Percentiles rank a stretch among this genome's conserved stretches.
phyloP scores from a whole-genome alignment of 345 rosid genomes.

The Aquilaria malaccensis region DNA sequence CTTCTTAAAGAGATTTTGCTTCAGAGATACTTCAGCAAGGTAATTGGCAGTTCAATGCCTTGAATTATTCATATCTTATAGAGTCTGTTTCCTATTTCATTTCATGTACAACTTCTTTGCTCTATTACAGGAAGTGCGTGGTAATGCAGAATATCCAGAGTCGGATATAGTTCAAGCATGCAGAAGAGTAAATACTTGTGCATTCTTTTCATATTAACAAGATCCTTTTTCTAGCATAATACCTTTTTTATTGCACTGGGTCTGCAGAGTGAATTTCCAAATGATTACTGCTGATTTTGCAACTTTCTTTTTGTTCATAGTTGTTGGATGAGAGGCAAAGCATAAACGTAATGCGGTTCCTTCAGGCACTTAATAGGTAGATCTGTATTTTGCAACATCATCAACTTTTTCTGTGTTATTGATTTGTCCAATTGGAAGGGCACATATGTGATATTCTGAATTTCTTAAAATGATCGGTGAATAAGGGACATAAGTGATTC shows the following conservation, averaged over 20 bases:
- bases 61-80: conserved; percentile 1
- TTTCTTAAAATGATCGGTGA: neutral
- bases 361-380: conserved; percentile 61
- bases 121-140: conserved; percentile 77
- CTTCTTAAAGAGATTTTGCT: conserved; percentile 71
- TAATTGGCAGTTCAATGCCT: conserved; percentile 12
- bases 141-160: conserved; percentile 69
- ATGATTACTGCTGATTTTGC: conserved; percentile 3
- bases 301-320: conserved; percentile 26
- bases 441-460: too few species aligned
- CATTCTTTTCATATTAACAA: conserved; percentile 2
- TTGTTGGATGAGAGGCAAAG: conserved; percentile 86
- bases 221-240: neutral
- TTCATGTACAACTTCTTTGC: conserved; percentile 4
- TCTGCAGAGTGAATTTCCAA: neutral
- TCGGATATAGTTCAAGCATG: conserved; percentile 92
- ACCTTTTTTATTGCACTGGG: neutral
- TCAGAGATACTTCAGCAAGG: conserved; percentile 96
- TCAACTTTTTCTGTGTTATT: too few species aligned
- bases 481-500: conserved; percentile 1
- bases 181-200: conserved; percentile 51
- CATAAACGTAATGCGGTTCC: conserved; percentile 53
- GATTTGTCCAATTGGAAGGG: too few species aligned
- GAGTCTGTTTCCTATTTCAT: neutral
- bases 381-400: neutral